Evolutionary conservation across 352 stramenopile species (phyloP), one percentile per base, ranked within the genome.

Genomic region (Globisporangium nodosum): DNA sequence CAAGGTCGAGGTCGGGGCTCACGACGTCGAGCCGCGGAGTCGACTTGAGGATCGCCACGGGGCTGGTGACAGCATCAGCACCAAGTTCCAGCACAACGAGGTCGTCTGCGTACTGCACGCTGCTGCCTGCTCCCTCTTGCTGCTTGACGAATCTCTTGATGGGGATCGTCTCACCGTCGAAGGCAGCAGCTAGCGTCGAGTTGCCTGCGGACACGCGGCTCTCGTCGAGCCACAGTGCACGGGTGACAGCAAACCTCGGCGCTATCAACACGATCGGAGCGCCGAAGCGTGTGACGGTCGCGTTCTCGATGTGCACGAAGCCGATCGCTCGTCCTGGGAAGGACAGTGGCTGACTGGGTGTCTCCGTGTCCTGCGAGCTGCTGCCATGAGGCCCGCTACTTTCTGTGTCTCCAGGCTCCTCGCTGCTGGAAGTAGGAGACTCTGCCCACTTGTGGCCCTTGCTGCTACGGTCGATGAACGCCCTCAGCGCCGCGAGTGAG

Each of bases 201-300:
- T 33, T 35, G 12, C 13, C 30, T 20, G 3, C 5, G 7, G 21
- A 15, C 16, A 60, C 3, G 3, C 8, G 20, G 16, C 54, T 53
- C 12, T 60, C 45, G 9, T 16, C 11, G 5, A 60, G n/a, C 54
- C 54, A 60, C 12, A 27, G 30, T 16, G 33, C 45, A 9, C 45
- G 43, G 1, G 43, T 60, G 40, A 60, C 24, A 3, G n/a, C 54
- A 20, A 60, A 60, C 16, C 45, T 49, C 31, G 54, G 54, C 7
- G 54, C 54, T 15, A 60, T 60, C 31, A 60, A 11, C 20, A 47
- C 45, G 24, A 60, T 39, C 9, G 46, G 46, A 39, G 46, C 43
- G 15, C 52, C 52, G 0, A 40, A 40, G 9, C 7, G 21, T 1
- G 15, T n/a, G 16, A 1, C 11, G 21, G 39, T 37, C 39, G 21